Conservation (phyloP, 163 green algal genomes). For the Chloromonas sp. region DNA sequence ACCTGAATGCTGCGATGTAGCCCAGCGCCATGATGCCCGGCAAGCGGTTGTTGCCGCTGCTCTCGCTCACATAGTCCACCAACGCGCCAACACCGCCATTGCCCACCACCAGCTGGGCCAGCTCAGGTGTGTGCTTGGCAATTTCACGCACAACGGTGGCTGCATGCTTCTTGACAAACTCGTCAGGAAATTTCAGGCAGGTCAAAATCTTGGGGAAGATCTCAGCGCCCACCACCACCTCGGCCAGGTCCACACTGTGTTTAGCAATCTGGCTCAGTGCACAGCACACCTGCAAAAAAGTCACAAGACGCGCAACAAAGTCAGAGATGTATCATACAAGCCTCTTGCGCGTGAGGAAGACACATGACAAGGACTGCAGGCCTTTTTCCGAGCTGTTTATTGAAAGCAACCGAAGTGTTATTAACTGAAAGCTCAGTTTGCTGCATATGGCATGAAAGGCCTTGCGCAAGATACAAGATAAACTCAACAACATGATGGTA, state of each 20-base stretch:
- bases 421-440: too few relatives aligned
- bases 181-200: slow-evolving; percentile 83
- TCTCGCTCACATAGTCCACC: slow-evolving; percentile 66
- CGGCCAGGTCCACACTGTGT: slow-evolving; percentile 76
- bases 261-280: slow-evolving; percentile 77
- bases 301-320: too few relatives aligned
- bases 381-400: background rate
- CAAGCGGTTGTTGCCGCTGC: slow-evolving; percentile 59
- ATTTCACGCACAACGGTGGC: slow-evolving; percentile 71
- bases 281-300: slow-evolving; percentile 51
- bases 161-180: slow-evolving; percentile 69
- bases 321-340: background rate
- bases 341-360: background rate
- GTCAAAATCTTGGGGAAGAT: slow-evolving; percentile 82
- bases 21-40: slow-evolving; percentile 81
- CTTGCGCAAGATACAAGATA: too few relatives aligned
- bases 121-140: slow-evolving; percentile 78
- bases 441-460: too few relatives aligned
- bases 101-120: slow-evolving; percentile 79
- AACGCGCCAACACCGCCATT: slow-evolving; percentile 74
- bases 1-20: slow-evolving; percentile 78
- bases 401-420: too few relatives aligned
- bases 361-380: background rate
- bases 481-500: too few relatives aligned
- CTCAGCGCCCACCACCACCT: slow-evolving; percentile 82